A percentile compares a stretch with the other conserved stretches of the same genome.
phyloP scores from a whole-genome alignment of 805 yeast species.

The Candida ponderosae region DNA sequence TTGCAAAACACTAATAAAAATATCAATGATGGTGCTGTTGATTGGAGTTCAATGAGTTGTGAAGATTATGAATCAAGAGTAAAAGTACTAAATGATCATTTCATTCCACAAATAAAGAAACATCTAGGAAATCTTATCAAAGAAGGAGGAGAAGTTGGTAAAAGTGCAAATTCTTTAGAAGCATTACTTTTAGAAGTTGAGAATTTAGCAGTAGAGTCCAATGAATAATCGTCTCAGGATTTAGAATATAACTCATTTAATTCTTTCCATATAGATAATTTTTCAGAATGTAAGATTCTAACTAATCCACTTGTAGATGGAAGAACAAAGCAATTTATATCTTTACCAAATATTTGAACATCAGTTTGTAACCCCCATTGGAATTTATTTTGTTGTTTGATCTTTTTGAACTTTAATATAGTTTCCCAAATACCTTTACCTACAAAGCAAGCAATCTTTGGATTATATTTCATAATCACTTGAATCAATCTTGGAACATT shows the following conservation, averaged over 20 bases:
- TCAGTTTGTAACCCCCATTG: constrained; percentile 42
- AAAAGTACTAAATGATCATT: constrained; percentile 45
- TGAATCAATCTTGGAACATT: constrained; percentile 45
- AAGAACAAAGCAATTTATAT: constrained; percentile 40
- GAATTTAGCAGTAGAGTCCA: too few relatives aligned
- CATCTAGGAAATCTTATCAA: constrained; percentile 45
- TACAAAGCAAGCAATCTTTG: constrained; percentile 45
- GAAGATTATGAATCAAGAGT: constrained; percentile 57
- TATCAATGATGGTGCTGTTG: constrained; percentile 17
- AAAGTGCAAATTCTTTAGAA: constrained; percentile 29
- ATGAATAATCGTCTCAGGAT: too few relatives aligned
- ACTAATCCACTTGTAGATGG: constrained; percentile 75
- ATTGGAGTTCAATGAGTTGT: constrained; percentile 39
- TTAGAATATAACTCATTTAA: constrained; percentile 14
- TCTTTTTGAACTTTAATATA: constrained; percentile 30
- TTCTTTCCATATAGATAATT: constrained; percentile 40
- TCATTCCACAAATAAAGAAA: constrained; percentile 36
- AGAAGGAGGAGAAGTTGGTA: constrained; percentile 72
- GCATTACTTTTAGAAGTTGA: constrained; percentile 5
- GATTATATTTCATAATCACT: constrained; percentile 31
- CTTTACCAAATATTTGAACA: constrained; percentile 5
- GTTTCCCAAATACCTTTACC: constrained; percentile 76
- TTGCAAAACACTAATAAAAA: constrained; percentile 11
- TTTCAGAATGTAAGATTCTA: constrained; percentile 37
- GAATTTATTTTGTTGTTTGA: constrained; percentile 28